A percentile compares a stretch with the other conserved stretches of the same genome.
phyloP scores from a whole-genome alignment of 495 filamentous ascomycete species.

The Achaetomiella virescens region DNA sequence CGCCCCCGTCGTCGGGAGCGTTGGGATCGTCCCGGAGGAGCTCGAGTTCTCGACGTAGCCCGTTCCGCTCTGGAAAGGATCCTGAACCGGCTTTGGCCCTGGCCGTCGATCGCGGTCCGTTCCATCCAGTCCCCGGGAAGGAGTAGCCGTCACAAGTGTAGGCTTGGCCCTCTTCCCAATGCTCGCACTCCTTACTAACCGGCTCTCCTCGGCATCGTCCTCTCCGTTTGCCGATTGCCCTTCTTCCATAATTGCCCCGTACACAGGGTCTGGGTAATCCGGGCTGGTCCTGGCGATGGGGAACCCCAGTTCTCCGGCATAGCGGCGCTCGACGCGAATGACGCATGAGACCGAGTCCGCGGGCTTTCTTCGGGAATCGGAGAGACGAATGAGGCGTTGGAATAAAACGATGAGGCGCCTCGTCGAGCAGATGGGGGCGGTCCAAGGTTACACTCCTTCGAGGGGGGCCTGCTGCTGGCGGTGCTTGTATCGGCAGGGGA shows the following conservation, averaged over 20 bases:
- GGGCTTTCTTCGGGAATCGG: constrained; percentile 81
- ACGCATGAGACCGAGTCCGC: constrained; percentile 55
- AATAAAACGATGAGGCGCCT: constrained; percentile 68
- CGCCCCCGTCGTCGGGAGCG: constrained; percentile 12
- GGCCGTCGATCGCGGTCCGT: constrained; percentile 25
- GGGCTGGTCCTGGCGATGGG: constrained; percentile 38
- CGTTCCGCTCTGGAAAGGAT: constrained; percentile 35
- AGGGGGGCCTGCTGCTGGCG: constrained; percentile 27
- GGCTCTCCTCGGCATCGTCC: constrained; percentile 54
- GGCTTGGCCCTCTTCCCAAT: constrained; percentile 68
- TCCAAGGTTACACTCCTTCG: constrained; percentile 52
- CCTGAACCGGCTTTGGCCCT: constrained; percentile 30
- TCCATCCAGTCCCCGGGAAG: constrained; percentile 19
- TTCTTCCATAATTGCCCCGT: constrained; percentile 45
- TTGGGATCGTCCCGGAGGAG: constrained; percentile 32
- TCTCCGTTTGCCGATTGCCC: constrained; percentile 28
- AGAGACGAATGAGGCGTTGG: constrained; percentile 68
- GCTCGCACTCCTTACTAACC: constrained; percentile 71
- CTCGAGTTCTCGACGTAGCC: constrained; percentile 41
- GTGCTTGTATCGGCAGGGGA: constrained; percentile 43
- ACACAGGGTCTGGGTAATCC: constrained; percentile 40
- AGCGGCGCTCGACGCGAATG: constrained; percentile 74
- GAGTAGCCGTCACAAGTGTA: constrained; percentile 56
- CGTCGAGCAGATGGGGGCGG: constrained; percentile 63
- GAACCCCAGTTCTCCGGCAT: constrained; percentile 66